Evolutionary conservation across 108 stramenopile genomes (phyloP).

Genomic region (Discostella pseudostelligera): DNA sequence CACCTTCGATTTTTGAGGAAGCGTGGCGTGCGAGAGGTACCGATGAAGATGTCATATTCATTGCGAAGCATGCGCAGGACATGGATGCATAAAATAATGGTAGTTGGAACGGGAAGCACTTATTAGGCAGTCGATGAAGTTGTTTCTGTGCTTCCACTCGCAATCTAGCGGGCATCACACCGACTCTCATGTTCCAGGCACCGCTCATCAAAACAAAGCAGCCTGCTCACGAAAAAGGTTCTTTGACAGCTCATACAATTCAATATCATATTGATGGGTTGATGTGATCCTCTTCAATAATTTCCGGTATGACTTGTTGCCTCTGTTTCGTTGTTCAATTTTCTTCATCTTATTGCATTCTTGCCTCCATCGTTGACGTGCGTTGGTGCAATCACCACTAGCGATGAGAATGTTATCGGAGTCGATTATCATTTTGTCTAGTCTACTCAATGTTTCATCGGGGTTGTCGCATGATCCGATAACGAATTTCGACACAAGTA

Average conservation of each 20-base stretch:
- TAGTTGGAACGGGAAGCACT: too few species aligned
- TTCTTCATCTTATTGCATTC: constrained; percentile 17
- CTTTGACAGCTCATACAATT: constrained; percentile 24
- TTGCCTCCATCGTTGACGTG: constrained; percentile 1
- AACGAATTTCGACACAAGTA: constrained; percentile 16
- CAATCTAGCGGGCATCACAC: too few species aligned
- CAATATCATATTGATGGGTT: constrained; percentile 11
- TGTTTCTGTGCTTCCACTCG: too few species aligned
- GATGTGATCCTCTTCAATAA: constrained; percentile 2
- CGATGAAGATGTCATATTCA: constrained; percentile 76
- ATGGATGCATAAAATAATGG: too few species aligned
- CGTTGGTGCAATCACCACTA: background rate
- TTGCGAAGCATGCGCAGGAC: constrained; percentile 17
- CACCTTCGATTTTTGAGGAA: constrained; percentile 51
- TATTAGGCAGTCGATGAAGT: too few species aligned
- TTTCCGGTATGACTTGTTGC: background rate
- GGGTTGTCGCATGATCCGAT: constrained; percentile 14
- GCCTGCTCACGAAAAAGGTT: constrained; percentile 18
- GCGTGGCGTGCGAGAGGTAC: constrained; percentile 76
- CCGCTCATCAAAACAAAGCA: constrained; percentile 3
- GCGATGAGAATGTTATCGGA: background rate
- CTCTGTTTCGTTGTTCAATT: constrained; percentile 4
- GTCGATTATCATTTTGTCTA: background rate
- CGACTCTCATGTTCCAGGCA: background rate
- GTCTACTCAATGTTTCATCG: background rate